Evolutionary conservation across 805 yeast species (phyloP).

Genomic region (Barnettozyma siamensis): DNA sequence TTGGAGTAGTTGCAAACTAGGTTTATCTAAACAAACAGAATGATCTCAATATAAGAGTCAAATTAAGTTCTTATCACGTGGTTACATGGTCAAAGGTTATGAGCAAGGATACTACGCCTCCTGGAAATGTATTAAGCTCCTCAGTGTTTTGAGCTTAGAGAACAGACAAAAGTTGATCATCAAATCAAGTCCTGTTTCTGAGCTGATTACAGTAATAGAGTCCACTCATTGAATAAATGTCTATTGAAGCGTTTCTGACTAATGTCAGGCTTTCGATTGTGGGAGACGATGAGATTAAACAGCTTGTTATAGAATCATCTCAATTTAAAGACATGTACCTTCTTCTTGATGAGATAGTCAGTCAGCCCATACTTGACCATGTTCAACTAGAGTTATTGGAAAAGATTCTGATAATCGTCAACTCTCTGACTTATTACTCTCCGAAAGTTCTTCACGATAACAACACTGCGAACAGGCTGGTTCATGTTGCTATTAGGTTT

Average conservation of each 20-base stretch:
- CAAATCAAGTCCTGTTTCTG: no score
- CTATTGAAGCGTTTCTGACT: conserved; percentile 6
- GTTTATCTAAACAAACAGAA: no score
- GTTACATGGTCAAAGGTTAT: no score
- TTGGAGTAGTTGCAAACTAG: no score
- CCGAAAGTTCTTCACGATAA: conserved; percentile 10
- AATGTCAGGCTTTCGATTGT: conserved; percentile 8
- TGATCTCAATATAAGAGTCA: no score
- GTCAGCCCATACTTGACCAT: background rate
- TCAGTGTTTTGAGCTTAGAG: no score
- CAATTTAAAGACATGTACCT: conserved; percentile 4
- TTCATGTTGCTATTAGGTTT: conserved; percentile 10
- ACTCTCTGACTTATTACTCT: conserved; percentile 17
- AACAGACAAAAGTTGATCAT: no score
- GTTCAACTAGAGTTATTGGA: conserved; percentile 9
- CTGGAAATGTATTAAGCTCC: no score
- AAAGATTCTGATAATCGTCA: conserved; percentile 18
- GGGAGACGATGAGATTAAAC: conserved; percentile 11
- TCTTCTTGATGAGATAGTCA: conserved; percentile 4
- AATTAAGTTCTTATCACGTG: no score
- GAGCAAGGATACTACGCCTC: no score
- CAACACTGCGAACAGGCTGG: conserved; percentile 9
- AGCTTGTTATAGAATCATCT: conserved; percentile 1
- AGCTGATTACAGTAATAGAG: no score
- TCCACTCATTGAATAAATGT: no score